Conservation (phyloP, 1,284 basidiomycete species). For the Chiua sp. region DNA sequence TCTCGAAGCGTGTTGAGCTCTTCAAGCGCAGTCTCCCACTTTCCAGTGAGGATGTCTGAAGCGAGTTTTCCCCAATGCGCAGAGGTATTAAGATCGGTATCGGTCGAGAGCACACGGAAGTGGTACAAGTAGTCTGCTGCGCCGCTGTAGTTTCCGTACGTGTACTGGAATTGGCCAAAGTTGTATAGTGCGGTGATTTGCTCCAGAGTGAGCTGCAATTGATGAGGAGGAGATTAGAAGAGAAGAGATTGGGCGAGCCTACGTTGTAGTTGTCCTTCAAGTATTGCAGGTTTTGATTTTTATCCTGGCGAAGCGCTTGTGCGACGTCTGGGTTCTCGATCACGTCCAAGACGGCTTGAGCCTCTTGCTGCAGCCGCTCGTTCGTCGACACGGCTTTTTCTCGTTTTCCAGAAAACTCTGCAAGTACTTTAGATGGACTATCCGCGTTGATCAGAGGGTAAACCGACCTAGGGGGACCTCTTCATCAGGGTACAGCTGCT, state of each 20-base stretch:
- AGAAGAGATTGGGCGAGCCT: conserved; percentile 37
- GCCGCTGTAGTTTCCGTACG: conserved; percentile 95
- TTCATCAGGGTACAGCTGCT: conserved; percentile 76
- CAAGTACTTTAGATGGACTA: not conserved
- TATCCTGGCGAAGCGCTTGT: conserved; percentile 90
- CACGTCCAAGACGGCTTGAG: conserved; percentile 92
- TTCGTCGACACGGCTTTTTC: conserved; percentile 85
- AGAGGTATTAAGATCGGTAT: conserved; percentile 90
- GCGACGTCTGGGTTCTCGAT: conserved; percentile 98
- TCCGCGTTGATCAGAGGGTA: not conserved
- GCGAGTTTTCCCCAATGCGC: conserved; percentile 99
- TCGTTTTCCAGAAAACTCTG: conserved; percentile 85
- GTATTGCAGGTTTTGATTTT: conserved; percentile 95
- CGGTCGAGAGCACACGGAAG: conserved; percentile 96
- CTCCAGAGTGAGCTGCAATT: conserved; percentile 81
- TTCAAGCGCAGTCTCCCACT: conserved; percentile 93
- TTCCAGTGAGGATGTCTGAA: conserved; percentile 93
- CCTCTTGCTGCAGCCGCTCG: conserved; percentile 86
- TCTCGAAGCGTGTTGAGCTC: conserved; percentile 96
- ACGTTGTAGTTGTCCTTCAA: conserved; percentile 95
- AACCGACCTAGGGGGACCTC: conserved; percentile 66
- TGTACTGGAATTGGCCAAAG: conserved; percentile 98
- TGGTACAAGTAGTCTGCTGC: conserved; percentile 99
- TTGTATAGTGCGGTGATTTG: conserved; percentile 98
- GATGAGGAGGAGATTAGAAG: conserved; percentile 10